Conservation (phyloP, 192 early-diverging fungal species). For the Gamsiella multidivaricata region DNA sequence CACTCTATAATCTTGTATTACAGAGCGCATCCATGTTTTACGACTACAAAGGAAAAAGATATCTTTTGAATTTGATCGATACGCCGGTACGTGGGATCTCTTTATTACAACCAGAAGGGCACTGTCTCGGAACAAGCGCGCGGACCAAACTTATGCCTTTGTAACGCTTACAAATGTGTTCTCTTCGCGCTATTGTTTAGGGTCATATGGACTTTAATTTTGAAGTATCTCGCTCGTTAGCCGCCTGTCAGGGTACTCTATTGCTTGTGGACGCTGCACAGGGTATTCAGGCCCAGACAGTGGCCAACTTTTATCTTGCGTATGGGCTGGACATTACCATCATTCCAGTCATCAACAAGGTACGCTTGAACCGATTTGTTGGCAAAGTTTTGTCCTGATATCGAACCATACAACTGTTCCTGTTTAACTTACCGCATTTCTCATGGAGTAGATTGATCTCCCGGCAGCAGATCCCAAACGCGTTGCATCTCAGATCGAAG, state of each 20-base stretch:
- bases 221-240: slow-evolving; percentile 93
- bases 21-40: slow-evolving; percentile 95
- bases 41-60: slow-evolving; percentile 78
- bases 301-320: slow-evolving; percentile 96
- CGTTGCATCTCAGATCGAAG: slow-evolving; percentile 82
- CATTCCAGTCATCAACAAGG: slow-evolving; percentile 94
- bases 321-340: slow-evolving; percentile 88
- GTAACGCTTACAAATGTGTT: background rate
- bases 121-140: background rate
- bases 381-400: too few relatives aligned
- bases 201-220: slow-evolving; percentile 95
- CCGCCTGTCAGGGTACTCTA: slow-evolving; percentile 94
- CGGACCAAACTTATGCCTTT: background rate
- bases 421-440: background rate
- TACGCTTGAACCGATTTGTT: slow-evolving; percentile 19
- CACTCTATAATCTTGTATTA: background rate
- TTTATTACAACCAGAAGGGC: too few relatives aligned
- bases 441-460: slow-evolving; percentile 78
- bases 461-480: slow-evolving; percentile 86
- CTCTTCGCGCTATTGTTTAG: slow-evolving; percentile 36
- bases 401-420: too few relatives aligned
- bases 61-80: slow-evolving; percentile 95
- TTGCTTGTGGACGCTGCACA: slow-evolving; percentile 94
- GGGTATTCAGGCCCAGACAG: slow-evolving; percentile 98
- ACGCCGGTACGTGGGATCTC: slow-evolving; percentile 74